phyloP scores from a whole-genome alignment of 225 moss, liverwort and hornwort species.

The Marchantia polymorpha region DNA sequence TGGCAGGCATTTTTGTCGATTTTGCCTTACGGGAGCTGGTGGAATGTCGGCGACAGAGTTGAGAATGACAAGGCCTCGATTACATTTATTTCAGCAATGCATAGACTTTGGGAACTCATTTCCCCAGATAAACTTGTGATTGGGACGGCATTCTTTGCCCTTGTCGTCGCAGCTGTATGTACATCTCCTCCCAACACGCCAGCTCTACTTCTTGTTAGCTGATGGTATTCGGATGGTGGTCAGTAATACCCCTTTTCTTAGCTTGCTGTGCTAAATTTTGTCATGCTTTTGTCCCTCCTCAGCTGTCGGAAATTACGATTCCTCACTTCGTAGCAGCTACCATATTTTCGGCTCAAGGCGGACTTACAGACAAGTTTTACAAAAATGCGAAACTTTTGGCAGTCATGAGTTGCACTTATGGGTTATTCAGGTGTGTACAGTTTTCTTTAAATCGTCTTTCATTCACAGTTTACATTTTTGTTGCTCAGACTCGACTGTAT shows the following conservation, averaged over 20 bases:
- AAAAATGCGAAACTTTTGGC: conserved; percentile 71
- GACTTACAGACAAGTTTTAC: conserved; percentile 61
- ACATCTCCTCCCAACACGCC: not conserved
- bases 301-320: conserved; percentile 97
- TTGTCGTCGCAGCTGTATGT: conserved; percentile 76
- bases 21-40: conserved; percentile 83
- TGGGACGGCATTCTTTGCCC: conserved; percentile 64
- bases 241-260: not conserved
- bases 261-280: not conserved
- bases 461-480: too few relatives aligned
- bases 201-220: not conserved
- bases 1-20: conserved; percentile 49
- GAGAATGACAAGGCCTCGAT: conserved; percentile 45
- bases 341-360: conserved; percentile 91
- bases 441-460: not conserved
- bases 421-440: conserved; percentile 68
- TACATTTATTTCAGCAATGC: conserved; percentile 73
- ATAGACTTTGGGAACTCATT: conserved; percentile 74
- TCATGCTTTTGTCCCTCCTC: conserved; percentile 15
- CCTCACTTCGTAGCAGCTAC: conserved; percentile 98
- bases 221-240: not conserved
- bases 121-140: conserved; percentile 69
- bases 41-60: conserved; percentile 61
- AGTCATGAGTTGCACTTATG: conserved; percentile 84
- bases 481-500: too few relatives aligned